A percentile compares a stretch with the other conserved stretches of the same genome.
Conservation (phyloP, 441 rosid species). For the Brassica hybrid region DNA sequence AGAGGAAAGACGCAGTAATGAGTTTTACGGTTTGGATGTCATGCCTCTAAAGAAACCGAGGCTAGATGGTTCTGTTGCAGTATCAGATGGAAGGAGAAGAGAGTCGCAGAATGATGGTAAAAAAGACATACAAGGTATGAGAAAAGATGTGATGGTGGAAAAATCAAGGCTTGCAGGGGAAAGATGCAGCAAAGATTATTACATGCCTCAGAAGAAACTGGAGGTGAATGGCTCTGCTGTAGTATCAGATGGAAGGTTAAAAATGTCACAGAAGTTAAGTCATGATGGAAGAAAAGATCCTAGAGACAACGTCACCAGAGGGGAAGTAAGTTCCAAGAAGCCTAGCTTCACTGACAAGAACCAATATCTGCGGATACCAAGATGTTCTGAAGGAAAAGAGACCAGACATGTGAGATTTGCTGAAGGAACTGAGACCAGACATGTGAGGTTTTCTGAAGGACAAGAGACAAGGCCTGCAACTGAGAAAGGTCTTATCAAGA, state of each 20-base stretch:
- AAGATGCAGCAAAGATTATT: conserved; percentile 39
- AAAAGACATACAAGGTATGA: conserved; percentile 12
- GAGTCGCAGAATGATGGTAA: conserved; percentile 11
- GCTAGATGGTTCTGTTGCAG: conserved; percentile 41
- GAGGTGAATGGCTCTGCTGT: conserved; percentile 44
- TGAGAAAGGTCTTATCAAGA: conserved; percentile 35
- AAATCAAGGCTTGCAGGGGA: conserved; percentile 37
- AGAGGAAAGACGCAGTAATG: conserved; percentile 28
- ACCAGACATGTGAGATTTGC: conserved; percentile 1
- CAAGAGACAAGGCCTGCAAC: conserved; percentile 29
- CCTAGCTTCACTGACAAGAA: conserved; percentile 42
- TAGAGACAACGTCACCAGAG: conserved; percentile 44
- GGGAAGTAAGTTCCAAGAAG: conserved; percentile 36
- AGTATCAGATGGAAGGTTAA: conserved; percentile 31
- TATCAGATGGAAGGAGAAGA: conserved; percentile 18
- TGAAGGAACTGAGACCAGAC: conserved; percentile 11
- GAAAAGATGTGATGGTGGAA: conserved; percentile 10
- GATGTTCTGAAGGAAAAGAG: conserved; percentile 16
- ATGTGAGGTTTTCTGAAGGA: background rate
- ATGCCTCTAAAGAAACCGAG: conserved; percentile 52
- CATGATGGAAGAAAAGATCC: conserved; percentile 15
- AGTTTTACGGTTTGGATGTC: conserved; percentile 24
- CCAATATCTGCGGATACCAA: conserved; percentile 27
- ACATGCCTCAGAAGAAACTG: conserved; percentile 50
- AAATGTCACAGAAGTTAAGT: conserved; percentile 33